Evolutionary conservation across 2,329 filamentous ascomycete genomes (phyloP), one percentile per base, ranked within the genome.

Genomic region (Pseudogymnoascus sp.): DNA sequence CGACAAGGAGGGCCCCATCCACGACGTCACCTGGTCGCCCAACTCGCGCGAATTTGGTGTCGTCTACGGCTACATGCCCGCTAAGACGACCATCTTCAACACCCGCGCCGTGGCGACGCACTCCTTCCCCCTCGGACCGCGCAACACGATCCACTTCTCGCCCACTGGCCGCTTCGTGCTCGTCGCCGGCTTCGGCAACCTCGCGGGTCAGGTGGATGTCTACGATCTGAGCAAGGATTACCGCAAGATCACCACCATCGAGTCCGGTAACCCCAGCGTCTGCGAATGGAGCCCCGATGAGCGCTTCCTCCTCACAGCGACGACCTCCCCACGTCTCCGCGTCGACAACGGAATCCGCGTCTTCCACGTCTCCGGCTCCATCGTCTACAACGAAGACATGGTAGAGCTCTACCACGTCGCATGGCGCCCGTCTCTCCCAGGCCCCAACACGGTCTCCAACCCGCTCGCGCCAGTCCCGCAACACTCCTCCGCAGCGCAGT

Each of bases 201-300:
- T 99, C 77, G 92, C 93, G 68, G 95, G 95, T 60, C 92, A 97
- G 78, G 96, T 97, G 81, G 95, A 99, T 74, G 88, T 99, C 60
- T 97, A 97, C 77, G 95, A 99, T 76, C 81, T 97, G 68, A 88
- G 95, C 75, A 96, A 93, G 80, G 91, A 97, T 76, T 96, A 93
- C 78, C 83, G 84, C 72, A 97, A 97, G 82, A 82, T 99, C 64
- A 88, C 87, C 77, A 97, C 93, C 56, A 95, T 99, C 69, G 91
- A 97, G 78, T 93, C 91, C 63, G 91, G 92, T 72, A 99, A 96
- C 77, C 90, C 95, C 61, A 97, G 92, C 73, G 89, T 97, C 66
- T 99, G 95, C 79, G 88, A 95, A 74, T 99, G 95, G 95, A 96
- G 92, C 72, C 92, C 95, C 5, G 95, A 99, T 75, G 96, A 93